Base-by-base conservation (phyloP, 805 yeast species). In the Wickerhamomyces bisporus region DNA sequence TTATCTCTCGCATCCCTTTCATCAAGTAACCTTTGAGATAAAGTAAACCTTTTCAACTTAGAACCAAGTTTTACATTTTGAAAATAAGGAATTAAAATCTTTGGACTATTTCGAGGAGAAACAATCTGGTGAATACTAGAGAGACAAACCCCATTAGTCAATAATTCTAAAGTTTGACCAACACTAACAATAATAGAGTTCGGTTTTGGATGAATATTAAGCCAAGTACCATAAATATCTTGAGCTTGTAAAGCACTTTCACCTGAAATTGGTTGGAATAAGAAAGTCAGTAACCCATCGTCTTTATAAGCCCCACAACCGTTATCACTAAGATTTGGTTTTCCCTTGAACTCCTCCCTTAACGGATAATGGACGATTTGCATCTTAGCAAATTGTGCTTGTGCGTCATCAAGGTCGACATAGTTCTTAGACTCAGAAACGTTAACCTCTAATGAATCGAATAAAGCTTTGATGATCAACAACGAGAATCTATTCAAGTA, bases 151-250 rank as follows among this genome's bases (percentile, higher is more conserved):
- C 73, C 74, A 38, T 53, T 56, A 8, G 72, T 64, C 13, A 70
- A 50, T 6, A 68, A 68, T 43, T 70, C 73, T 14, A 70, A 45
- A 1, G 71, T 65, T 45, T 68, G 72, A 8, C 73, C 72, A 17
- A 58, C 68, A 45, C 60, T 62, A 11, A 68, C 67, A 4, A 66
- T 66, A 26, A 68, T 50, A 0, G 67, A 55, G 28, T 55, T 52
- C 1, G 65, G 60, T 15, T 61, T 47, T 6, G 44, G 28, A 28
- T 66, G 57, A 1, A 64, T 65, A 6, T 61, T 49, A n/a, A 69
- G 47, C 74, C 75, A 70, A 16, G 65, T 45, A 5, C 75, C 75
- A 41, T 60, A 60, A 45, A 66, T 61, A 39, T 65, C 66, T 41
- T 68, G 71, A 5, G 67, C 70, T 44, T 68, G 68, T 30, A 70